Evolutionary conservation across 805 yeast species (phyloP), one percentile per base, ranked within the genome.

Genomic region (Peterozyma toletana): DNA sequence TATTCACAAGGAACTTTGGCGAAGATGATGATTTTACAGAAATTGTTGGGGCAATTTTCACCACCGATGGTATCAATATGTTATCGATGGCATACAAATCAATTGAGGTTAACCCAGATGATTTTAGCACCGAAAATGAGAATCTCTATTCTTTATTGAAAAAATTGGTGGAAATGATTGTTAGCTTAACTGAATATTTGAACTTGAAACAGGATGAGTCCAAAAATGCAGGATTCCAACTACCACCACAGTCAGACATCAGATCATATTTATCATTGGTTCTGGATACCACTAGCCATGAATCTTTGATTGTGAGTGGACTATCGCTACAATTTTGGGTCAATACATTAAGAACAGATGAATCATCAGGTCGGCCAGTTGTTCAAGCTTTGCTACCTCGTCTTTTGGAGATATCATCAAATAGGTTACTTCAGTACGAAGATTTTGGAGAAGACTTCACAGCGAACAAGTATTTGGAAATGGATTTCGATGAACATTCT

Each of bases 251-350:
- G 66, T 68, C 85, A 2, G 95, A 86, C 56, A 67, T 86, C 6
- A 71, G 70, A 30, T 78, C 75, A 41, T 93, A 87, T 57, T 71
- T 89, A 50, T 73, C 75, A 44, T 71, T 93, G 17, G 88, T 93
- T 5, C 67, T 93, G 37, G 75, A 80, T 38, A 87, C 96, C 1
- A 86, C 96, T 0, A 75, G 72, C 53, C 93, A 88, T 56, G 85
- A 87, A 21, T 86, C 96, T 53, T 70, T 93, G 44, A 83, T 91
- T n/a, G 82, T 91, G 2, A 83, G 96, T 41, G 96, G 96, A 0
- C 71, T 93, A 14, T 86, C 96, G 0, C 64, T 93, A 42, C 96
- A 89, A 58, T 84, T 93, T 67, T 95, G 99, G 99, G 88, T 95
- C 48, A 78, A 91, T 2, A 78, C 91, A 51, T 66, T 95, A 41